Conservation (phyloP, 495 filamentous ascomycete species). For the Xylaria nigripes region DNA sequence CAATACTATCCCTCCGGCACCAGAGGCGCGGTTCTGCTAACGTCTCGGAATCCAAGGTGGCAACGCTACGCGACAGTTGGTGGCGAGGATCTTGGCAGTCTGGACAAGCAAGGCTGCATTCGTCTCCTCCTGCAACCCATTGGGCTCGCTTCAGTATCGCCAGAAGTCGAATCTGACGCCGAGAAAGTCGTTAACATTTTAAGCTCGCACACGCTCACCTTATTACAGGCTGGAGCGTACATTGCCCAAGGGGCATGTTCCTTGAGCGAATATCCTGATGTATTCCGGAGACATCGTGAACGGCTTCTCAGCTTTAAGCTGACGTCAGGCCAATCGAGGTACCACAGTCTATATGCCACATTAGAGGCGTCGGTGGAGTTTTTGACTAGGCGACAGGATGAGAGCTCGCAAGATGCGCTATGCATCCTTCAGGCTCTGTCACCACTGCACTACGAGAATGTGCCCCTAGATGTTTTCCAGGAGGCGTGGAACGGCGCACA, state of each 20-base stretch:
- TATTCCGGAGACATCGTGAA: neutral
- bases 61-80: neutral
- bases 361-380: too few relatives aligned
- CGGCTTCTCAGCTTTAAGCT: constrained; percentile 1
- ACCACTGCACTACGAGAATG: constrained; percentile 1
- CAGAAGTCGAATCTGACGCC: neutral
- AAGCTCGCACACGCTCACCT: neutral
- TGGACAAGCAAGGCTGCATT: too few relatives aligned
- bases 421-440: neutral
- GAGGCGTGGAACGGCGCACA: neutral
- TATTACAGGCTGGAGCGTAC: constrained; percentile 1
- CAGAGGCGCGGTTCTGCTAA: neutral
- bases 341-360: too few relatives aligned
- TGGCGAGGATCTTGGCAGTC: too few relatives aligned
- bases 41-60: neutral
- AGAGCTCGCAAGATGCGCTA: neutral
- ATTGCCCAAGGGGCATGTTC: neutral
- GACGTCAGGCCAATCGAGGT: neutral
- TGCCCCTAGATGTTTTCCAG: neutral
- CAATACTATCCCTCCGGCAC: neutral
- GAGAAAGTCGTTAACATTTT: neutral
- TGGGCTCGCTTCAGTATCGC: neutral
- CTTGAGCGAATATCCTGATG: neutral
- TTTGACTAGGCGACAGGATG: neutral
- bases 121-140: neutral